Conservation (phyloP, 805 yeast genomes). For the Yamadazyma sp. region DNA sequence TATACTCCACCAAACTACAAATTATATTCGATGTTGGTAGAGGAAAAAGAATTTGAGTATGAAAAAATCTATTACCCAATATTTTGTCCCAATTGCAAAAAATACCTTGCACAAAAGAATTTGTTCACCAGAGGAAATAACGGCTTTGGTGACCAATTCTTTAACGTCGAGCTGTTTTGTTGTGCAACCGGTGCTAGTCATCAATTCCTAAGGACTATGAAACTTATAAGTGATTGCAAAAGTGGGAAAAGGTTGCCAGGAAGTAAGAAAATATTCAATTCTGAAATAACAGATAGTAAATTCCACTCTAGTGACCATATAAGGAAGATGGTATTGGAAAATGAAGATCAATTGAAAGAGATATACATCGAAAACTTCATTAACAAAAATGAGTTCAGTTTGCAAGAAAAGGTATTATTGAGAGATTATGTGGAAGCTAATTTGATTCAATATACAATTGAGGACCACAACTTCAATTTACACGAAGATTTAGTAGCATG, state of each 20-base stretch:
- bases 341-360: neutral
- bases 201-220: conserved; percentile 2
- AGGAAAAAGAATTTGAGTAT: too few species aligned
- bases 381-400: neutral
- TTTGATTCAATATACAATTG: conserved; percentile 1
- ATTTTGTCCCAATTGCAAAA: conserved; percentile 1
- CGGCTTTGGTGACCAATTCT: conserved; percentile 3
- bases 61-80: neutral
- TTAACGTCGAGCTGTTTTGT: neutral
- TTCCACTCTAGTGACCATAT: neutral
- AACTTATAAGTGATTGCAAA: conserved; percentile 1
- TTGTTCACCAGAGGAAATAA: neutral
- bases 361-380: neutral
- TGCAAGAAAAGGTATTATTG: neutral
- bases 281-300: conserved; percentile 1
- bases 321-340: neutral
- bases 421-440: conserved; percentile 1
- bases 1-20: too few species aligned
- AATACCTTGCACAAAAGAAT: neutral
- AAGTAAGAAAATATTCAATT: neutral
- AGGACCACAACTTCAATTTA: neutral
- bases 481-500: conserved; percentile 24
- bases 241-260: neutral
- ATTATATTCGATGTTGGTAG: too few species aligned
- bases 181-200: conserved; percentile 1